Conservation (phyloP, 148 eudicot genomes). For the Rhododendron kiyosumense region DNA sequence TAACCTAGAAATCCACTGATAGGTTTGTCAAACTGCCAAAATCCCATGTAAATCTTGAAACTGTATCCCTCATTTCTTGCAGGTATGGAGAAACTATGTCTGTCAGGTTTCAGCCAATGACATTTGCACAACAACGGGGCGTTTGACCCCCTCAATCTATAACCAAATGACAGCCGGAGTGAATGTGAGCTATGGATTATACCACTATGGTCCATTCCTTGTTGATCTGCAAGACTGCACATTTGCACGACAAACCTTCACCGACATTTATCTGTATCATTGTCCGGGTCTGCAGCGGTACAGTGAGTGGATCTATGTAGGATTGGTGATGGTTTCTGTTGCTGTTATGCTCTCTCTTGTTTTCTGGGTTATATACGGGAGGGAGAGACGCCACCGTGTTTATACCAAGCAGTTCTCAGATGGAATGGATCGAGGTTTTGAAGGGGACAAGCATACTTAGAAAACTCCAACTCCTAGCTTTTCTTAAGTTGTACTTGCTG, state of each 20-base stretch:
- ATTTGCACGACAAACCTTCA: conserved; percentile 65
- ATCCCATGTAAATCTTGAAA: not conserved
- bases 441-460: conserved; percentile 20
- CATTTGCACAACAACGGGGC: conserved; percentile 62
- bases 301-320: conserved; percentile 66
- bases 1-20: not conserved
- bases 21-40: not conserved
- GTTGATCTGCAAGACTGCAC: conserved; percentile 71
- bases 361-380: conserved; percentile 78
- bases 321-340: conserved; percentile 62
- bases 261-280: conserved; percentile 34
- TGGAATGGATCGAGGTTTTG: not conserved
- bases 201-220: conserved; percentile 68
- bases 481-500: not conserved
- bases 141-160: conserved; percentile 60
- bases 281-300: conserved; percentile 66
- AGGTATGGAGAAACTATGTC: conserved; percentile 60
- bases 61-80: conserved; percentile 12
- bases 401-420: conserved; percentile 35
- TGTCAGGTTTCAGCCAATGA: conserved; percentile 65
- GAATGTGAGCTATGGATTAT: conserved; percentile 62
- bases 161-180: conserved; percentile 55
- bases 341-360: conserved; percentile 73
- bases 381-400: conserved; percentile 73
- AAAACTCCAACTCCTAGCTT: not conserved